Base-by-base conservation (phyloP, 2,329 filamentous ascomycete species). In the Colletotrichum higginsianum region DNA sequence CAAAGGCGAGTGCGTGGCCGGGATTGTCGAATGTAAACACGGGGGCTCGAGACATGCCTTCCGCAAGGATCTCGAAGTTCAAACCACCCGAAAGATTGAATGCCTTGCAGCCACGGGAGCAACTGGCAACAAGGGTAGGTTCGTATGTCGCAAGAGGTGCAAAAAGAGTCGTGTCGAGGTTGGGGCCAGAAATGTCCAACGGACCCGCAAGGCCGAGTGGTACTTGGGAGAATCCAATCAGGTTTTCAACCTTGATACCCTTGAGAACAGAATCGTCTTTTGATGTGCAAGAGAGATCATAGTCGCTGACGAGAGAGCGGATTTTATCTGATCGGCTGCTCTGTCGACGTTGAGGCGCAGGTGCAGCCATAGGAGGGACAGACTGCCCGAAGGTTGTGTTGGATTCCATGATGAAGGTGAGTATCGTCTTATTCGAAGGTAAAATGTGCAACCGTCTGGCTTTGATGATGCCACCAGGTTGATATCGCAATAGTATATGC, bases 91-190 rank as follows among this genome's bases (percentile, higher is more conserved):
- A 53, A 18, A 35, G 47, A 35, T 63, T 63, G 49, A 63, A 63
- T n/a, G 61, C 61, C 23, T 63, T 63, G 47, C 61, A 63, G 49
- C 61, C 61, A 35, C 61, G 61, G 30, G 61, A 44, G 61, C 61
- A 63, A 30, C 61, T 63, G 16, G 47, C 61, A 13, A 63, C 50
- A n/a, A 63, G 61, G 21, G 61, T 63, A n/a, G 61, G 61, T n/a
- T 63, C 61, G 49, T 63, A 63, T 4, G 61, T 63, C 11, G 61
- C 61, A 18, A 63, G 46, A 11, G 61, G 61, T 13, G 47, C 61
- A n/a, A 53, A 42, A 18, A 63, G 13, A 35, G 35, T 40, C 35
- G 35, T 21, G 15, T 42, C 16, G 35, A 52, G n/a, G 16, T 21
- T 30, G 47, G 30, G n/a, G 61, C 61, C 38, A 7, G 35, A 26